A percentile compares a stretch with the other conserved stretches of the same genome.
phyloP scores from a whole-genome alignment of 179 eudicot genomes.

The Dionaea muscipula region DNA sequence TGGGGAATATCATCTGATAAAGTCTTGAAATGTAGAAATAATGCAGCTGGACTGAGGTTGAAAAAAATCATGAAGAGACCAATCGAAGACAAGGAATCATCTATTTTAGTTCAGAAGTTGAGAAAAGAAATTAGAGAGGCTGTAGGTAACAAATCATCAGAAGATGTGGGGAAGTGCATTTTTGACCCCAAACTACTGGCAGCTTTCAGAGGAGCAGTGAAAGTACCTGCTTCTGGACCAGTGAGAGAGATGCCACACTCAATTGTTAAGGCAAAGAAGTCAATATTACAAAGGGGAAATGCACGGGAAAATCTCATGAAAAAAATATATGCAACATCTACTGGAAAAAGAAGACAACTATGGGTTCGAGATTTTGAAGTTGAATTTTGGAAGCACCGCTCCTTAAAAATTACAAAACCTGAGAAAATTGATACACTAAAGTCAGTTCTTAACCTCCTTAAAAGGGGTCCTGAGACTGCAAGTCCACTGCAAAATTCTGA shows the following conservation, averaged over 20 bases:
- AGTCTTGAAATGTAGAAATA: constrained; percentile 28
- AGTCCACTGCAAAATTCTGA: constrained; percentile 23
- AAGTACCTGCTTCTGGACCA: constrained; percentile 46
- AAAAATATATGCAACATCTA: constrained; percentile 64
- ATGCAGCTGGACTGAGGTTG: constrained; percentile 51
- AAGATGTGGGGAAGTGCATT: constrained; percentile 38
- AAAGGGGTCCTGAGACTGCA: constrained; percentile 25
- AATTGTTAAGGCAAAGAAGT: constrained; percentile 53
- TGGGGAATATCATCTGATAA: constrained; percentile 19
- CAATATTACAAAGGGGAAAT: constrained; percentile 66
- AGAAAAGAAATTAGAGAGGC: constrained; percentile 85
- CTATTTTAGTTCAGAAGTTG: constrained; percentile 51
- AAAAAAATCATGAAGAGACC: constrained; percentile 75
- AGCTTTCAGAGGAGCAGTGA: constrained; percentile 80
- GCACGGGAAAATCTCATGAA: constrained; percentile 78
- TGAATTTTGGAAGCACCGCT: constrained; percentile 93
- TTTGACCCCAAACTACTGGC: constrained; percentile 73
- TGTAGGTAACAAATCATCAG: constrained; percentile 47
- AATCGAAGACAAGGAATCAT: constrained; percentile 57
- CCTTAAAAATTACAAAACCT: constrained; percentile 43
- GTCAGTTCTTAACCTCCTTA: constrained; percentile 64
- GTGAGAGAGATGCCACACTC: constrained; percentile 32
- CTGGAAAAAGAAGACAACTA: constrained; percentile 57
- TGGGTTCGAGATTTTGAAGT: constrained; percentile 92
- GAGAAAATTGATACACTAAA: constrained; percentile 74